Base-by-base conservation (phyloP, 345 rosid genomes). In the Durio zibethinus region DNA sequence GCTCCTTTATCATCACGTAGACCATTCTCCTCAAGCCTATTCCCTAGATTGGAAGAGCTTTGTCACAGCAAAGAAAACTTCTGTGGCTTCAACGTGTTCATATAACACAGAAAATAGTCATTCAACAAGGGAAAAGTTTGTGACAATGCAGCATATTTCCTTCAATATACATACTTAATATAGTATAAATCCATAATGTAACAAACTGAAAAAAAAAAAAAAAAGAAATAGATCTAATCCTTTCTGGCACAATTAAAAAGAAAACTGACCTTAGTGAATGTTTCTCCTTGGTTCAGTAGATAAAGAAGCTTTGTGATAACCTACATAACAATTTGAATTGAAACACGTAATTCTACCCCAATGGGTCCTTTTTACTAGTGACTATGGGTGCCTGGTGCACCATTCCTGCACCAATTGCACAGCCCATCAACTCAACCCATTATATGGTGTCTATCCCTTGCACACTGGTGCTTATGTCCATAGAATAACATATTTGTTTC, bases 21-120 rank as follows among this genome's bases (percentile, higher is more conserved):
- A 96, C 98, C 99, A 96, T 93, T 83, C 98, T 91, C 91, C 99
- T 92, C 83, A 96, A 80, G 43, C 97, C 97, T 43, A 92, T 80
- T 96, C 99, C 84, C 83, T 92, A 0, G 98, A 96, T 71, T 96
- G 99, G 76, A 96, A 96, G 74, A 96, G 99, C 84, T 96, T 96
- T 35, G 99, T 96, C 80, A 91, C 97, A 23, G 99, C 77, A 83
- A 96, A 96, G 90, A 96, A 96, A 68, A 93, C 98, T 83, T 90
- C 97, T 6, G 99, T 96, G 31, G 98, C 98, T 84, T 96, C 99
- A 52, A 84, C 76, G 98, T 96, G 79, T 70, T 76, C 27, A 77
- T 52, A 72, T 71, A 77, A 35, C 69, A n/a, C 29, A 72, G 10
- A 76, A 77, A 76, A 42, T n/a, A 57, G 74, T 31, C 42, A 50